A percentile compares a stretch with the other conserved stretches of the same genome.
These are phyloP conservation scores for Suillus ampliporus DNA, from an alignment of 768 basidiomycete genomes.

Conservation along the genomic window DNA sequence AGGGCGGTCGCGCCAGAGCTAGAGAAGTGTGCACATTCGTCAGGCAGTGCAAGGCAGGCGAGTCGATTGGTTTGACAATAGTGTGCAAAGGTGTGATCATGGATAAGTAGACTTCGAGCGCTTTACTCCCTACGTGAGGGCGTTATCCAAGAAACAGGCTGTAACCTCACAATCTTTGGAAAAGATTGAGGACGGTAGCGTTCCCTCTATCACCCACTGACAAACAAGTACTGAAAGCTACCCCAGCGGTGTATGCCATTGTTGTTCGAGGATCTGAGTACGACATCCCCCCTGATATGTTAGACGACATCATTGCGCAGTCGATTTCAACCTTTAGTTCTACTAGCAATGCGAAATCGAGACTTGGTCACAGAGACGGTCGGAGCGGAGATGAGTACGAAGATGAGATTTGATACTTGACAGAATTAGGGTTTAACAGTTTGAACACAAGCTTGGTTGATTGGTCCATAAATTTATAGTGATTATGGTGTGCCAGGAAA, in stretches of 20 bases:
- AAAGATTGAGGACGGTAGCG: constrained; percentile 92
- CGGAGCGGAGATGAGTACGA: constrained; percentile 35
- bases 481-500: background rate
- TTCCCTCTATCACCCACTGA: constrained; percentile 6
- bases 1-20: constrained; percentile 68
- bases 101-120: constrained; percentile 71
- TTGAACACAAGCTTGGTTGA: background rate
- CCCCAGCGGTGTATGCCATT: constrained; percentile 72
- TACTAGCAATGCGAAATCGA: constrained; percentile 19
- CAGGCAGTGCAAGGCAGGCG: constrained; percentile 73
- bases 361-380: constrained; percentile 22
- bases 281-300: constrained; percentile 66
- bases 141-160: constrained; percentile 84
- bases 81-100: constrained; percentile 7
- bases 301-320: constrained; percentile 70
- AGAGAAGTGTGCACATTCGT: constrained; percentile 73
- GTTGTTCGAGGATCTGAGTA: constrained; percentile 76
- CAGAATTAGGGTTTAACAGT: background rate
- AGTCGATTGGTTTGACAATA: constrained; percentile 22
- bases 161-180: constrained; percentile 87
- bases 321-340: constrained; percentile 43
- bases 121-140: constrained; percentile 70
- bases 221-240: constrained; percentile 14
- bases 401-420: constrained; percentile 22
- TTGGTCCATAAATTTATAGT: background rate